A percentile compares a stretch with the other conserved stretches of the same genome.
Conservation (phyloP, 2,329 filamentous ascomycete species). For the Tothia fuscella region DNA sequence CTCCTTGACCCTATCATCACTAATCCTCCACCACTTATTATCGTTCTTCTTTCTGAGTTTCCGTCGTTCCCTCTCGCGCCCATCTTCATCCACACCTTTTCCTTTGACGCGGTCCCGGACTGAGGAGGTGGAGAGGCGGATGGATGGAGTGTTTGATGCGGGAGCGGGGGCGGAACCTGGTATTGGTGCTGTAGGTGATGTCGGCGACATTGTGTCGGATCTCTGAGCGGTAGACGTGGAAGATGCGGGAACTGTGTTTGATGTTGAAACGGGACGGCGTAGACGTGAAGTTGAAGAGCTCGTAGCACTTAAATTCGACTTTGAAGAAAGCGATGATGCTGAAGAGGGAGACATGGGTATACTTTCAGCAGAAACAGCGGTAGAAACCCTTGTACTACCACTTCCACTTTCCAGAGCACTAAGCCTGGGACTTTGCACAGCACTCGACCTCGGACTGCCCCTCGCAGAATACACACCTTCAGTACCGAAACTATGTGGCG, state of each 20-base stretch:
- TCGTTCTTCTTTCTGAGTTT: constrained; percentile 49
- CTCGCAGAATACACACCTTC: constrained; percentile 49
- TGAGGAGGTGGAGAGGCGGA: constrained; percentile 5
- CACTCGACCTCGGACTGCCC: constrained; percentile 2
- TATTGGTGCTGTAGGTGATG: constrained; percentile 13
- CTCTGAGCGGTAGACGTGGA: constrained; percentile 7
- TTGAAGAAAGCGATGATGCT: constrained; percentile 15
- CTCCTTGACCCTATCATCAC: constrained; percentile 92
- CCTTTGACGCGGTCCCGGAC: constrained; percentile 17
- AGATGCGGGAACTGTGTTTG: constrained; percentile 24
- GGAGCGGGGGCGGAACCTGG: constrained; percentile 8
- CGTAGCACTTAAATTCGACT: constrained; percentile 22
- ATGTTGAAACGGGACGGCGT: constrained; percentile 17
- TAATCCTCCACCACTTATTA: constrained; percentile 94
- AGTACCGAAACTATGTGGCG: constrained; percentile 64
- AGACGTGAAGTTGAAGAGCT: constrained; percentile 14
- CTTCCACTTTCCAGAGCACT: not conserved
- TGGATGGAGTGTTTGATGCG: not conserved
- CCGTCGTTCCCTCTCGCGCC: constrained; percentile 14
- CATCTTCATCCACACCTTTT: constrained; percentile 11
- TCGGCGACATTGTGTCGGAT: not conserved
- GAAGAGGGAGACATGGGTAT: too few relatives aligned
- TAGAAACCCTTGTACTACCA: not conserved
- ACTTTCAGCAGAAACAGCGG: too few relatives aligned
- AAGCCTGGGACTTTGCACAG: constrained; percentile 3